Conservation (phyloP, 2,329 filamentous ascomycete genomes). For the Cercospora canescens region DNA sequence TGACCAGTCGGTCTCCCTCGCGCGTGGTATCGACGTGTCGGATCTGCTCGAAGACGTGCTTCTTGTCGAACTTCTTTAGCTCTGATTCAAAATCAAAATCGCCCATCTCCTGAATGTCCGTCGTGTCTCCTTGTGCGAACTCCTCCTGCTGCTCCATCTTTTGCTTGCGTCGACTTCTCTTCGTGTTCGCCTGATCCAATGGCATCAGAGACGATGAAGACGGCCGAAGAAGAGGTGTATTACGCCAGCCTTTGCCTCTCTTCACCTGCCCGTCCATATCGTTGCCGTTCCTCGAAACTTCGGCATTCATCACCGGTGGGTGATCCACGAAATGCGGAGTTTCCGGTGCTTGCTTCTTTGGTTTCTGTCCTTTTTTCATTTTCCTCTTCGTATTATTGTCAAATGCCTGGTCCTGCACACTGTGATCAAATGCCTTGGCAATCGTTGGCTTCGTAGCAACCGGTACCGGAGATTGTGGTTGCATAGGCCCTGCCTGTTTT, state of each 20-base stretch:
- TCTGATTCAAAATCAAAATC: constrained; percentile 93
- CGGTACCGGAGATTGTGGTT: constrained; percentile 8
- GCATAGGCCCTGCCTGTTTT: constrained; percentile 4
- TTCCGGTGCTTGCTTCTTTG: constrained; percentile 34
- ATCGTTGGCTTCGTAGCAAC: constrained; percentile 13
- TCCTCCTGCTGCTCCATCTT: constrained; percentile 65
- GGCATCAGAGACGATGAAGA: constrained; percentile 46
- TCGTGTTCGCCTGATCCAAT: constrained; percentile 19
- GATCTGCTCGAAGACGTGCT: constrained; percentile 87
- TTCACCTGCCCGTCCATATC: constrained; percentile 40
- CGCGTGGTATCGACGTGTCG: constrained; percentile 82
- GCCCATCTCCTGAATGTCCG: constrained; percentile 86
- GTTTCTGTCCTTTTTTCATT: constrained; percentile 45
- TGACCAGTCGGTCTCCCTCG: constrained; percentile 87
- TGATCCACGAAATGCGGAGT: constrained; percentile 25
- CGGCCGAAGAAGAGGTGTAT: constrained; percentile 67
- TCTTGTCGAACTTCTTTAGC: constrained; percentile 93
- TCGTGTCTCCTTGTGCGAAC: constrained; percentile 95
- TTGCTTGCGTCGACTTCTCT: constrained; percentile 48
- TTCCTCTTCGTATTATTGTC: constrained; percentile 47
- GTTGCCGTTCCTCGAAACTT: constrained; percentile 39
- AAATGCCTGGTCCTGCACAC: constrained; percentile 15
- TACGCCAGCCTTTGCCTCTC: constrained; percentile 66
- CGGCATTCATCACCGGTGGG: constrained; percentile 35
- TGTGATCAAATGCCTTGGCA: not conserved